Evolutionary conservation across 306 rosid genomes (phyloP).

Genomic region (Dryas drummondii): DNA sequence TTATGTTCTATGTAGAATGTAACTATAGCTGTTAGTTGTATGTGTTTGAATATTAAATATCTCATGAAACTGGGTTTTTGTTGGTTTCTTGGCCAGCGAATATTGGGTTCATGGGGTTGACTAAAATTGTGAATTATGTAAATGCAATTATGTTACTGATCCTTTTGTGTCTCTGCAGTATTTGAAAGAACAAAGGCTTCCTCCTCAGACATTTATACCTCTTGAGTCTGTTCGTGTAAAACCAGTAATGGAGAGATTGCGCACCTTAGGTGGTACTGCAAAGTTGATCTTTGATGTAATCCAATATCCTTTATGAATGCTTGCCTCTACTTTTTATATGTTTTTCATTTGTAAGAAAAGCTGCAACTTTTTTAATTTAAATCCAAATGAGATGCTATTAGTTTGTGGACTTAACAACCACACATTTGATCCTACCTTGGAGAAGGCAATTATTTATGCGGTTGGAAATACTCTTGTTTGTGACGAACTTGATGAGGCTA

Average conservation of each 20-base stretch:
- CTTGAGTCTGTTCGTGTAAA: conserved; percentile 92
- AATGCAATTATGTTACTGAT: conserved; percentile 20
- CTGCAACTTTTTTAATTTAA: conserved; percentile 3
- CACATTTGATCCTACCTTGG: conserved; percentile 89
- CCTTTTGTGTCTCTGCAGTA: conserved; percentile 58
- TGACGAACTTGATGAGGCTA: conserved; percentile 92
- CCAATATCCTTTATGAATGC: conserved; percentile 73
- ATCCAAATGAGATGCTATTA: conserved; percentile 16
- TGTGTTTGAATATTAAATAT: background rate
- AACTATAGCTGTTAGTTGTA: background rate
- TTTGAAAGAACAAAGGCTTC: conserved; percentile 99
- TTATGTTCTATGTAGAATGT: background rate
- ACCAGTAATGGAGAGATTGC: conserved; percentile 90
- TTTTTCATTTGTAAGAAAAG: background rate
- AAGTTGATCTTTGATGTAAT: conserved; percentile 88
- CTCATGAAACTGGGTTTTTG: background rate
- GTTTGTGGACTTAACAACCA: conserved; percentile 65
- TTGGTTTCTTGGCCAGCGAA: background rate
- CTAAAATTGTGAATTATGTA: conserved; percentile 8
- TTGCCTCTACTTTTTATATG: background rate
- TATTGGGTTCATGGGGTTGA: conserved; percentile 8
- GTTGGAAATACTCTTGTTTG: conserved; percentile 98
- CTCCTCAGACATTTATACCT: conserved; percentile 99
- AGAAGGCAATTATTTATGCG: conserved; percentile 93
- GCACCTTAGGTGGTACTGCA: conserved; percentile 80